Percentiles rank a stretch among this genome's conserved stretches.
Evolutionary conservation across 2,329 filamentous ascomycete genomes (phyloP).

Genomic region (Colletotrichum karsti): DNA sequence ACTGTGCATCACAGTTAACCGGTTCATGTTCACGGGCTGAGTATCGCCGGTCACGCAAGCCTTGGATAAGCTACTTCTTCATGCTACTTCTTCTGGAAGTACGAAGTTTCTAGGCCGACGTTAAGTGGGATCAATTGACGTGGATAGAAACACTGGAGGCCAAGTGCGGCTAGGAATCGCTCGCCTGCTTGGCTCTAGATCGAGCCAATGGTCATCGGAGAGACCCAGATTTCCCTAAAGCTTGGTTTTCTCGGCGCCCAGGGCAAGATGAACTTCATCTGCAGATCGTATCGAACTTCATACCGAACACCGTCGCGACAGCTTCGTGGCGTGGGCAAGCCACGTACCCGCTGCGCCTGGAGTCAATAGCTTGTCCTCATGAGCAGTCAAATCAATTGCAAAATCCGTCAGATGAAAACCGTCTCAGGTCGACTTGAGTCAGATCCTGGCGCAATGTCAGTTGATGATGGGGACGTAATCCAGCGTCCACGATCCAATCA

Average conservation of each 20-base stretch:
- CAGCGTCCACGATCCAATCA: conserved; percentile 7
- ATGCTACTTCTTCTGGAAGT: neutral
- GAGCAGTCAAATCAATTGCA: neutral
- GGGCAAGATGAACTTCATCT: neutral
- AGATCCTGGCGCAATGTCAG: neutral
- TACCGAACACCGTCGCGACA: neutral
- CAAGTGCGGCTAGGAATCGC: neutral
- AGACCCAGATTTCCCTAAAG: neutral
- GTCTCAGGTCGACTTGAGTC: neutral
- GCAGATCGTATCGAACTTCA: neutral
- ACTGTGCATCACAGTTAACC: too few species aligned
- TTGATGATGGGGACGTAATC: neutral
- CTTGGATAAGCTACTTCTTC: neutral
- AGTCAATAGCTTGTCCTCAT: neutral
- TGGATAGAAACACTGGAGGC: neutral
- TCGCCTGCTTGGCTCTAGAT: neutral
- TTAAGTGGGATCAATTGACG: neutral
- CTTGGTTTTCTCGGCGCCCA: conserved; percentile 20
- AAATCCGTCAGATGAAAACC: neutral
- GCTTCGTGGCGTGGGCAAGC: neutral
- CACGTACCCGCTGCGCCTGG: neutral
- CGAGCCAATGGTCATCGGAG: neutral
- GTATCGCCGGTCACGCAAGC: too few species aligned
- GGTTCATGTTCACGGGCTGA: neutral
- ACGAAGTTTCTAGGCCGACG: neutral